Evolutionary conservation across 2,329 filamentous ascomycete species (phyloP), one percentile per base, ranked within the genome.

Genomic region (Nakataea oryzae): DNA sequence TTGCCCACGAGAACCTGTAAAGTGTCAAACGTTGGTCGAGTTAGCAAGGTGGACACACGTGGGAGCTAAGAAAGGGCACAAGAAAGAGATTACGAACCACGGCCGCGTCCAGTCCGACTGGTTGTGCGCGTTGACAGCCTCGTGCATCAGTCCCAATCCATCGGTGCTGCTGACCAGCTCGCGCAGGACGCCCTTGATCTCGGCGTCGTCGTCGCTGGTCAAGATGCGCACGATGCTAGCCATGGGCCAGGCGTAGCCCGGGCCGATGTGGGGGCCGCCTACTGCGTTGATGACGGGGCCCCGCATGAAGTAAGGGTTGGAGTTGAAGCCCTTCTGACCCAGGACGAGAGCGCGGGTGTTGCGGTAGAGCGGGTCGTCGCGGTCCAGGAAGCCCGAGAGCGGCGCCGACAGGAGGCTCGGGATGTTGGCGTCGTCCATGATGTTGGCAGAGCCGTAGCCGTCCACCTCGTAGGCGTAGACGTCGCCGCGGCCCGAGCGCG

Each of bases 201-300:
- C 91, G 0, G 79, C 78, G 60, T 93, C 89, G 62, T 90, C 81
- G 57, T 91, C 82, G 50, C 83, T 86, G 1, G 91, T 96, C 81
- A 93, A 83, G 41, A 90, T 87, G 71, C 90, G 86, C 63, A 93
- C 85, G 58, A 96, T 85, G 66, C 90, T 80, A 57, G 86, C 89
- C 90, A 96, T 96, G 1, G 92, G 91, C 92, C 92, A 96, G 21
- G 90, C 91, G 70, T 87, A 86, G 63, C 86, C 82, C 2, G 91
- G 81, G 0, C 81, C 79, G 11, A 78, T 72, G 66, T 84, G 81
- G 28, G 81, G 81, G 0, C 81, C 80, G 14, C 81, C 81, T 0
- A 80, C 77, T 30, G 78, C 77, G 64, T 77, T 81, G 65, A 84
- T 72, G 21, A 81, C 76, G 3, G 79, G 79, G 0, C 81, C 81